Conservation (phyloP, 768 basidiomycete species). For the Macrolepiota dolichaula region DNA sequence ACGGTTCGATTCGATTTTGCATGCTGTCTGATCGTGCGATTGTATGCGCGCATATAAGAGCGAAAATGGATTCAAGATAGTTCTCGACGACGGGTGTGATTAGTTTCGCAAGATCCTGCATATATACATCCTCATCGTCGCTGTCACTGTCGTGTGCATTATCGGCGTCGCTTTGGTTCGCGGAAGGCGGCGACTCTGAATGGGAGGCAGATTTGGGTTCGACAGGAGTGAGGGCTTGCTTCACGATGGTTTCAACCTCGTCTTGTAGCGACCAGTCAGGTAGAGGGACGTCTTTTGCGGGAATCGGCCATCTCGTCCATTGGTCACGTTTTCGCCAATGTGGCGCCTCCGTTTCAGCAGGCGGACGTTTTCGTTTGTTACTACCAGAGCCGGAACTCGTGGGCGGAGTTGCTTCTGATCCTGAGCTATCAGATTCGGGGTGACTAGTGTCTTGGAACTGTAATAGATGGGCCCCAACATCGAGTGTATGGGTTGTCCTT, state of each 20-base stretch:
- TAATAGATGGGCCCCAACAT: conserved; percentile 4
- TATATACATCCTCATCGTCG: conserved; percentile 18
- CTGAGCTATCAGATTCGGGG: background rate
- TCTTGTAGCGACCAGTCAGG: conserved; percentile 74
- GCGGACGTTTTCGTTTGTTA: conserved; percentile 11
- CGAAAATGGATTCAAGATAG: conserved; percentile 9
- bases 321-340: conserved; percentile 34
- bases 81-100: conserved; percentile 7
- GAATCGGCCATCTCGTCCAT: conserved; percentile 80
- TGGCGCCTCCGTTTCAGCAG: conserved; percentile 21
- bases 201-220: conserved; percentile 13
- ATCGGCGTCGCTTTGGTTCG: background rate
- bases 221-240: conserved; percentile 26
- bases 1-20: conserved; percentile 14
- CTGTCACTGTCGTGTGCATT: conserved; percentile 9
- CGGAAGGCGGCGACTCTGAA: background rate
- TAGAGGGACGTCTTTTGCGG: conserved; percentile 51
- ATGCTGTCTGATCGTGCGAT: conserved; percentile 10
- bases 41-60: conserved; percentile 7
- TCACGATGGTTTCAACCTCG: conserved; percentile 53
- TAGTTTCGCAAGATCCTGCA: background rate
- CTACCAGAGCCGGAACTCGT: background rate
- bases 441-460: background rate
- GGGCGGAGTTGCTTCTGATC: background rate
- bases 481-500: conserved; percentile 7